Conservation (phyloP, 768 basidiomycete genomes). For the Pseudohyphozyma bogoriensis region DNA sequence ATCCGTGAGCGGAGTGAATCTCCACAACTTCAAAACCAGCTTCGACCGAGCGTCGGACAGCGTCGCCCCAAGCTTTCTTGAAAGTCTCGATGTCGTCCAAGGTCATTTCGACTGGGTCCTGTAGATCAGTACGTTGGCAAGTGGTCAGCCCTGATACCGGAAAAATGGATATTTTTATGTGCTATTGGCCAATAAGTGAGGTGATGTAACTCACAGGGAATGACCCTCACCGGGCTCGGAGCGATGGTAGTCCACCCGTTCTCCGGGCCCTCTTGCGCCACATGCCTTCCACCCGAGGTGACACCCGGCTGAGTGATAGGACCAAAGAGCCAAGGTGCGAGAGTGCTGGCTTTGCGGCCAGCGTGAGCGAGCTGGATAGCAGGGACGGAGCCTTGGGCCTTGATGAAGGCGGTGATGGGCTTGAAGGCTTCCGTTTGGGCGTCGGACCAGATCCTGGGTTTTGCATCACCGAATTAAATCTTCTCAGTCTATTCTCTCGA, state of each 20-base stretch:
- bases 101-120: too few relatives aligned
- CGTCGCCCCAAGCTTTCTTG: constrained; percentile 49
- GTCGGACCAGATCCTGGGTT: constrained; percentile 67
- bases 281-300: constrained; percentile 18
- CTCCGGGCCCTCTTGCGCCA: constrained; percentile 43
- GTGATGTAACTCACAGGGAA: too few relatives aligned
- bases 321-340: constrained; percentile 54
- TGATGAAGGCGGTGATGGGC: constrained; percentile 63
- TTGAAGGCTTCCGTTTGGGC: constrained; percentile 50
- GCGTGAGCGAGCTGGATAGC: constrained; percentile 74
- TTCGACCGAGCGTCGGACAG: constrained; percentile 29
- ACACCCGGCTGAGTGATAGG: constrained; percentile 29
- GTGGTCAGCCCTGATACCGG: too few relatives aligned
- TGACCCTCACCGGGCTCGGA: constrained; percentile 50
- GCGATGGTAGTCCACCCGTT: constrained; percentile 69
- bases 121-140: too few relatives aligned
- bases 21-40: constrained; percentile 37
- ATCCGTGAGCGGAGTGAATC: constrained; percentile 36
- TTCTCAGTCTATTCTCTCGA: too few relatives aligned
- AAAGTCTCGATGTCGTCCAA: constrained; percentile 49
- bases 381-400: constrained; percentile 58
- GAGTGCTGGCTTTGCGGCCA: constrained; percentile 63
- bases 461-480: constrained; percentile 35
- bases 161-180: too few relatives aligned
- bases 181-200: too few relatives aligned